Conservation (phyloP, 164 flowering plant species). For the Magnolia sinica region DNA sequence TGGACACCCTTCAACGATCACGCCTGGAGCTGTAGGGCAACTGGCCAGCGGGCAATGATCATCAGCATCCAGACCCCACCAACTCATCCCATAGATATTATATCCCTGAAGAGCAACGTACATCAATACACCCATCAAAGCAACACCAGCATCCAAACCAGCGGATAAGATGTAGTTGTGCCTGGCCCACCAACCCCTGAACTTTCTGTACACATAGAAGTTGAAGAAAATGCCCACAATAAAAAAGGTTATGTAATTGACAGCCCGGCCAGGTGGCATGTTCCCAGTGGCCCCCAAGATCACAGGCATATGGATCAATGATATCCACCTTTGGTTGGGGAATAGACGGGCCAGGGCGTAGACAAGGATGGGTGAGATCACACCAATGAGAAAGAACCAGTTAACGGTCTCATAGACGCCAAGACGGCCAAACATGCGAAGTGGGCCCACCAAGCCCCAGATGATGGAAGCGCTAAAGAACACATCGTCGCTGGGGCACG, state of each 20-base stretch:
- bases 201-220: slow-evolving; percentile 67
- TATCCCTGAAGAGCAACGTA: slow-evolving; percentile 57
- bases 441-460: slow-evolving; percentile 90
- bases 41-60: slow-evolving; percentile 72
- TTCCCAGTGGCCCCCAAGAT: slow-evolving; percentile 72
- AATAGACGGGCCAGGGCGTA: slow-evolving; percentile 71
- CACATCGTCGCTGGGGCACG: slow-evolving; percentile 76
- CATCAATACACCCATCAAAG: slow-evolving; percentile 74
- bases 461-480: slow-evolving; percentile 91
- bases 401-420: slow-evolving; percentile 69
- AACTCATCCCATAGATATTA: slow-evolving; percentile 33
- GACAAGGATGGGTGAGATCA: slow-evolving; percentile 63
- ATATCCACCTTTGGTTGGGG: slow-evolving; percentile 78
- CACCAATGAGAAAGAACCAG: slow-evolving; percentile 93
- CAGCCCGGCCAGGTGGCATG: slow-evolving; percentile 84
- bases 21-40: slow-evolving; percentile 80
- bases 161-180: slow-evolving; percentile 87
- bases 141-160: slow-evolving; percentile 86
- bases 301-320: slow-evolving; percentile 80
- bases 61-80: slow-evolving; percentile 81
- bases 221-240: slow-evolving; percentile 75
- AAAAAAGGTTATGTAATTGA: slow-evolving; percentile 82
- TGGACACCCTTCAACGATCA: slow-evolving; percentile 60
- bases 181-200: slow-evolving; percentile 87
- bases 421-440: slow-evolving; percentile 59